Evolutionary conservation across 805 yeast genomes (phyloP).

Genomic region (Metschnikowia continentalis): DNA sequence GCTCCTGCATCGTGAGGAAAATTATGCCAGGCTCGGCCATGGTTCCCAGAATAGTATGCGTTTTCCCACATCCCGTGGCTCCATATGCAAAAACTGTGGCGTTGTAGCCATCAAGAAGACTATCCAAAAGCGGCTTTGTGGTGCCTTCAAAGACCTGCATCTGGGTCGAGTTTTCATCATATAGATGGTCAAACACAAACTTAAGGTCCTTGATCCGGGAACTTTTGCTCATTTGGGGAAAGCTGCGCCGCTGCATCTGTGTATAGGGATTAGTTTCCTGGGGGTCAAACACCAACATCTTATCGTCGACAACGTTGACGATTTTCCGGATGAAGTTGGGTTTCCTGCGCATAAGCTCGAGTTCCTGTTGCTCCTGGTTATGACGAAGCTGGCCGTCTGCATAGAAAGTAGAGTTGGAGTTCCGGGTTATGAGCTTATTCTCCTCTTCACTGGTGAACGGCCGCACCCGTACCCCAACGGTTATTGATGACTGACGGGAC

Average conservation of each 20-base stretch:
- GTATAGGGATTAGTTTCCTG: slow-evolving; percentile 62
- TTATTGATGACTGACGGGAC: slow-evolving; percentile 51
- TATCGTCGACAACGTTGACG: slow-evolving; percentile 76
- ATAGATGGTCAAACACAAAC: slow-evolving; percentile 77
- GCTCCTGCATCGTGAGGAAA: slow-evolving; percentile 70
- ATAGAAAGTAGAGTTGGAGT: slow-evolving; percentile 32
- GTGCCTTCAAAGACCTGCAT: slow-evolving; percentile 63
- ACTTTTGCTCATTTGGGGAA: slow-evolving; percentile 33
- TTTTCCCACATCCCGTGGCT: slow-evolving; percentile 97
- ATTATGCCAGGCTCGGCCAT: slow-evolving; percentile 74
- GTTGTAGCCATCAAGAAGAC: slow-evolving; percentile 79
- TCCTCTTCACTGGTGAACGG: slow-evolving; percentile 68
- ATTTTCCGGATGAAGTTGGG: slow-evolving; percentile 63
- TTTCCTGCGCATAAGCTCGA: slow-evolving; percentile 6
- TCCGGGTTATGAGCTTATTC: slow-evolving; percentile 39
- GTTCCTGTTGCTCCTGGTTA: slow-evolving; percentile 4
- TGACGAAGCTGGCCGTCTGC: slow-evolving; percentile 53
- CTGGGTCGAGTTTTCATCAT: slow-evolving; percentile 64
- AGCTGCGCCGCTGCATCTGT: slow-evolving; percentile 44
- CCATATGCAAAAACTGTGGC: slow-evolving; percentile 95
- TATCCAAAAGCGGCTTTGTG: slow-evolving; percentile 66
- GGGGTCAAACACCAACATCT: slow-evolving; percentile 85
- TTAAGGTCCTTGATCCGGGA: slow-evolving; percentile 65
- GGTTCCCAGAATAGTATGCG: slow-evolving; percentile 82
- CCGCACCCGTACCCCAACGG: slow-evolving; percentile 76